Evolutionary conservation across 1,284 basidiomycete genomes (phyloP).

Genomic region (Austroboletus novae-zelandiae): DNA sequence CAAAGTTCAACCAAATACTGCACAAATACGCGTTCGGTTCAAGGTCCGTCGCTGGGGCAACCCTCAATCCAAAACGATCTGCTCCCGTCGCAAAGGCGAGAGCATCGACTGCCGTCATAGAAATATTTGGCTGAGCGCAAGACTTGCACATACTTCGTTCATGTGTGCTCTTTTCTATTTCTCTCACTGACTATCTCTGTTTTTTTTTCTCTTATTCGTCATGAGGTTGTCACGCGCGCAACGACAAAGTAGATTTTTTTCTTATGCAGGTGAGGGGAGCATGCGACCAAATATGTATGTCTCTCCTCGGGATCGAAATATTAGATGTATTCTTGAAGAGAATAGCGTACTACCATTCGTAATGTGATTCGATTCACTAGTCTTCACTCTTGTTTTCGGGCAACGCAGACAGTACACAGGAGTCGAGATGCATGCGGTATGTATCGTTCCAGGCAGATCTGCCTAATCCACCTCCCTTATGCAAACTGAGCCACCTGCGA

Average conservation of each 20-base stretch:
- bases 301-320: no score
- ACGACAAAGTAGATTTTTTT: constrained; percentile 14
- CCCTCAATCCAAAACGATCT: constrained; percentile 35
- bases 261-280: constrained; percentile 31
- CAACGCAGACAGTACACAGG: no score
- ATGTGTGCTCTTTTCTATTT: constrained; percentile 12
- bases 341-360: not conserved
- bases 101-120: constrained; percentile 48
- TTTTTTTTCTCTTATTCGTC: constrained; percentile 10
- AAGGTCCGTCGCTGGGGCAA: no score
- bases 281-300: constrained; percentile 25
- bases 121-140: constrained; percentile 39
- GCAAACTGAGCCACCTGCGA: no score
- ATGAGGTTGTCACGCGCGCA: constrained; percentile 13
- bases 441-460: no score
- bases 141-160: constrained; percentile 16
- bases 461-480: no score
- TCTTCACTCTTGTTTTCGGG: no score
- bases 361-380: not conserved
- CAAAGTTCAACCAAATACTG: no score
- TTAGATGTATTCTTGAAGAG: not conserved
- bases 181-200: constrained; percentile 10
- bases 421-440: no score
- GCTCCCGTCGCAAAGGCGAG: constrained; percentile 37
- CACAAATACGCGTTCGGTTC: no score